These are phyloP conservation scores for Wickerhamomyces sp. DNA, from an alignment of 1,139 yeast genomes.

Conservation along the genomic window DNA sequence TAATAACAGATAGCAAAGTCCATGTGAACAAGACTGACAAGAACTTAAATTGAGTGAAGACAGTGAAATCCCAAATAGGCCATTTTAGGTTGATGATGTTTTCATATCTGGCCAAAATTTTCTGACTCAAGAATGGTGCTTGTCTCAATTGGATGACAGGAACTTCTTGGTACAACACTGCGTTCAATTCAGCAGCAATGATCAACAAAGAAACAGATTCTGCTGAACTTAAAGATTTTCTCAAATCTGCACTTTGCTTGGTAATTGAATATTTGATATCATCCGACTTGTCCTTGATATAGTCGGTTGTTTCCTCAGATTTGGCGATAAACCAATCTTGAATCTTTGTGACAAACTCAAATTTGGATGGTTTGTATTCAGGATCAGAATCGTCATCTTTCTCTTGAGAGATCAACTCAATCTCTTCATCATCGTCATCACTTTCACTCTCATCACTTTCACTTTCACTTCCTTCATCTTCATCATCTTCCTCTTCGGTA, in stretches of 20 bases:
- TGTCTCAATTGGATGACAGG: constrained; percentile 16
- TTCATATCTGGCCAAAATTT: constrained; percentile 17
- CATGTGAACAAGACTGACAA: constrained; percentile 29
- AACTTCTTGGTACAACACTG: constrained; percentile 12
- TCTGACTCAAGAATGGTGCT: constrained; percentile 19
- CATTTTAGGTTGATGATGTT: constrained; percentile 9
- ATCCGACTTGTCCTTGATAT: constrained; percentile 13
- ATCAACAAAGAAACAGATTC: constrained; percentile 16
- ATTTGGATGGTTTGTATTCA: constrained; percentile 11
- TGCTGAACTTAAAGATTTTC: constrained; percentile 19
- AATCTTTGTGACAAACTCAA: constrained; percentile 8
- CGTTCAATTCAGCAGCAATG: constrained; percentile 11
- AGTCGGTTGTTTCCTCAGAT: not conserved
- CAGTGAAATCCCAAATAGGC: constrained; percentile 16
- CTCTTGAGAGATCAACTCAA: constrained; percentile 5
- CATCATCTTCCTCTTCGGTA: constrained; percentile 7
- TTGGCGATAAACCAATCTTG: constrained; percentile 15
- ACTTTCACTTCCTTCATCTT: constrained; percentile 11
- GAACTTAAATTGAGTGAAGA: constrained; percentile 20
- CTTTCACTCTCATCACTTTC: constrained; percentile 9
- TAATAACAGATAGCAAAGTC: constrained; percentile 24
- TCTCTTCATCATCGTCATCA: constrained; percentile 10
- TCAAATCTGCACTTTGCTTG: constrained; percentile 8
- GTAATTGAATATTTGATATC: constrained; percentile 4
- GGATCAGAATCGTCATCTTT: constrained; percentile 13